phyloP scores from a whole-genome alignment of 345 rosid genomes.

The Sisymbrium irio region DNA sequence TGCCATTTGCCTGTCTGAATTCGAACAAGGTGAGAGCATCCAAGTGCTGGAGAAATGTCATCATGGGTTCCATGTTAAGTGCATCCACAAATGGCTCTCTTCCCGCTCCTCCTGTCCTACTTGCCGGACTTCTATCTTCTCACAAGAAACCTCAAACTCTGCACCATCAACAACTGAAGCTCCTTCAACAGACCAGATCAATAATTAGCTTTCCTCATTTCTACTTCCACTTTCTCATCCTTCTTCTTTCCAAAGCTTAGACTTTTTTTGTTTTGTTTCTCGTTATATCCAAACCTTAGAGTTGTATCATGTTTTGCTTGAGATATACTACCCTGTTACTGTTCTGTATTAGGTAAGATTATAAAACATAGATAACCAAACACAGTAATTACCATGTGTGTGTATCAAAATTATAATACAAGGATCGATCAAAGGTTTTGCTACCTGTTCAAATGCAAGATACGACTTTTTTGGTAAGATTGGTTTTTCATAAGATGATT shows the following conservation, averaged over 20 bases:
- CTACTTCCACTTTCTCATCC: not conserved
- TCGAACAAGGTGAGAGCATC: conserved; percentile 57
- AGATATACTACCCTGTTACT: conserved; percentile 2
- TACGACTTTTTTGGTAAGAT: not conserved
- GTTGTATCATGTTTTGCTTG: conserved; percentile 28
- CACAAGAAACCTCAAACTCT: conserved; percentile 5
- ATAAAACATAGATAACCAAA: not conserved
- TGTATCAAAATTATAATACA: not conserved
- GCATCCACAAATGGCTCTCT: conserved; percentile 63
- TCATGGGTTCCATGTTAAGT: conserved; percentile 74
- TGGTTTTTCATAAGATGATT: too few relatives aligned
- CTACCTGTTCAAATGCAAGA: not conserved
- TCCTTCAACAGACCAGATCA: conserved; percentile 8
- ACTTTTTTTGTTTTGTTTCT: not conserved
- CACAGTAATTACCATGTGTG: not conserved
- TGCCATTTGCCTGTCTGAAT: conserved; percentile 73
- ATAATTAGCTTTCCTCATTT: conserved; percentile 8
- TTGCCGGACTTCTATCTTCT: conserved; percentile 56
- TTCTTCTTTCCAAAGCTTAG: not conserved
- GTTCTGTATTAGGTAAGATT: not conserved
- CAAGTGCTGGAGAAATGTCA: conserved; percentile 58
- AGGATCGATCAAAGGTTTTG: not conserved
- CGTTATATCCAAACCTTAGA: not conserved
- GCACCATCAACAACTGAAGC: not conserved
- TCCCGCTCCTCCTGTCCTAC: conserved; percentile 76